Base-by-base conservation (phyloP, 129 eudicot species). In the Artemisia annua region DNA sequence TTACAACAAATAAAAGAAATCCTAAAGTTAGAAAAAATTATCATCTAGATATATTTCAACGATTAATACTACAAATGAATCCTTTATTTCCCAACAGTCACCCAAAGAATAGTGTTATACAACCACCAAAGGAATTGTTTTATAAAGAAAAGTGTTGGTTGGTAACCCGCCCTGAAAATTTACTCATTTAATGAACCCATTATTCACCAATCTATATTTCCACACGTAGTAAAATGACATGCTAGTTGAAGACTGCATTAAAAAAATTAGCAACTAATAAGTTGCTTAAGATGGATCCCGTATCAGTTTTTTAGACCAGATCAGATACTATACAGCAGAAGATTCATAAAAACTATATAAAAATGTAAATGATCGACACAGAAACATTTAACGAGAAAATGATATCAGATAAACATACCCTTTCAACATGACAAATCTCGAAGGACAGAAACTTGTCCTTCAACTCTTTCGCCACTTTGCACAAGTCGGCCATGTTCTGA, bases 391-490 rank as follows among this genome's bases (percentile, higher is more conserved):
- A 71, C 3, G 18, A 69, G 35, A 6, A 22, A 5, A 69, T 35
- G 35, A 51, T 16, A 39, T 39, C 46, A 18, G 18, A 30, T 22
- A 72, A 15, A 51, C 63, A 17, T 80, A 94, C 99, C 87, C 99
- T 88, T 53, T 83, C 87, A 63, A 95, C 75, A 70, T 95, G 99
- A 75, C 71, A 77, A 74, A 95, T 90, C 79, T 87, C 57, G 70
- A 95, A 95, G 26, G 96, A 84, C n/a, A 76, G 0, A 59, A 95
- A 90, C 77, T 82, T 81, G 22, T 83, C 96, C 79, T 83, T 86
- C 53, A 95, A 84, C 79, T 88, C 94, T 83, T 84, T 86, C 0
- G 85, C 97, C 72, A 85, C 89, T 80, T 83, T 88, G 83, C 94
- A 95, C 71, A 95, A 79, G 19, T 85, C 89, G 12, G 87, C 75